A percentile compares a stretch with the other conserved stretches of the same genome.
phyloP scores from a whole-genome alignment of 331 rosid species.

The Quercus phellos region DNA sequence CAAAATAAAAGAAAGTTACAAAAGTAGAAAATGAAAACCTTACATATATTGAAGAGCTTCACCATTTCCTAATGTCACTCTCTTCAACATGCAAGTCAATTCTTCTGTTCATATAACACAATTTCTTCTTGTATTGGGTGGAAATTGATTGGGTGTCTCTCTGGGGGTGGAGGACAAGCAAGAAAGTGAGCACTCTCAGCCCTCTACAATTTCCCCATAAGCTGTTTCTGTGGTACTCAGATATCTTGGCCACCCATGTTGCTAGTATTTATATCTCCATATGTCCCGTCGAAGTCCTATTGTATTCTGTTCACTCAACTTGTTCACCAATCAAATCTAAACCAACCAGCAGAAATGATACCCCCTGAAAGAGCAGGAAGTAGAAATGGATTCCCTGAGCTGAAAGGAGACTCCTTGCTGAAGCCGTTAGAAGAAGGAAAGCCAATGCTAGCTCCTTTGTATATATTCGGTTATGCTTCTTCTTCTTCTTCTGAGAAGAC shows the following conservation, averaged over 20 bases:
- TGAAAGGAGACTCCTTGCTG: conserved; percentile 86
- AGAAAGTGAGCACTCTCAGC: conserved; percentile 20
- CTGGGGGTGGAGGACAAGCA: conserved; percentile 29
- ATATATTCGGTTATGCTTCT: conserved; percentile 76
- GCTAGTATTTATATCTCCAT: conserved; percentile 18
- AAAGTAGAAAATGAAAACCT: conserved; percentile 13
- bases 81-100: conserved; percentile 17
- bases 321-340: conserved; percentile 87
- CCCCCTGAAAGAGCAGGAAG: conserved; percentile 85
- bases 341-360: conserved; percentile 79
- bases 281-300: conserved; percentile 16
- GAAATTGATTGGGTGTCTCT: conserved; percentile 25
- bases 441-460: conserved; percentile 81
- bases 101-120: conserved; percentile 21
- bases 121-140: conserved; percentile 22
- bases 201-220: conserved; percentile 13
- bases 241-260: conserved; percentile 21
- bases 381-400: conserved; percentile 94
- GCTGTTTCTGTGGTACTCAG: conserved; percentile 8
- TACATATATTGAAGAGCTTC: conserved; percentile 33
- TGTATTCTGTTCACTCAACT: conserved; percentile 41
- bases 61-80: conserved; percentile 12
- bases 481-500: conserved; percentile 41
- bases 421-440: conserved; percentile 73
- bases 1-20: conserved; percentile 26